phyloP scores from a whole-genome alignment of 179 eudicot species.

The Silene vulgaris region DNA sequence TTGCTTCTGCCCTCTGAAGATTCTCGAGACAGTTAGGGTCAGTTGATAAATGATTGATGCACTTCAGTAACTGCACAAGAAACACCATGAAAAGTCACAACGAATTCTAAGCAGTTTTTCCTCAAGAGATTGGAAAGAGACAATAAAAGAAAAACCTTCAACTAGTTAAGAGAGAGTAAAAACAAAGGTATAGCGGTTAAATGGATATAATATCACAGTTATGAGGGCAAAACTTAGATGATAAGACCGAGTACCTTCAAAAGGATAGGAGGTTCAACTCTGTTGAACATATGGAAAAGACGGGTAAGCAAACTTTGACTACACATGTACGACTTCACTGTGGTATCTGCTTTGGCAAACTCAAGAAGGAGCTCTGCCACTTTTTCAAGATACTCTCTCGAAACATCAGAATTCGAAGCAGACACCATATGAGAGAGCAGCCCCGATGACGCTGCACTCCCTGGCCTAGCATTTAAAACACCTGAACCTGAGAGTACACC shows the following conservation, averaged over 20 bases:
- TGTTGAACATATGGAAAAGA: conserved; percentile 92
- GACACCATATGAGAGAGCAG: conserved; percentile 78
- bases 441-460: conserved; percentile 91
- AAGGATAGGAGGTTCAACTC: conserved; percentile 86
- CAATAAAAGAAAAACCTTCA: neutral
- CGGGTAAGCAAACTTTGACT: conserved; percentile 89
- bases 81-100: conserved; percentile 21
- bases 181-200: neutral
- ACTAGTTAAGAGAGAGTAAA: neutral
- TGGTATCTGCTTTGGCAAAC: conserved; percentile 86
- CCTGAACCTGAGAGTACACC: conserved; percentile 98
- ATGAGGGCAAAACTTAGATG: neutral
- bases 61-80: conserved; percentile 65
- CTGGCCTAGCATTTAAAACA: conserved; percentile 85
- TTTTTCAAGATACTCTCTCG: conserved; percentile 86
- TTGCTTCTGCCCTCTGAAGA: conserved; percentile 98
- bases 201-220: neutral
- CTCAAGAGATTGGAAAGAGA: neutral
- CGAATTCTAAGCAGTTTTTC: neutral
- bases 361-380: conserved; percentile 94
- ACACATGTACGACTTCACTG: conserved; percentile 90
- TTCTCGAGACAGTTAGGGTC: conserved; percentile 97
- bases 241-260: conserved; percentile 52
- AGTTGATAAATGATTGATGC: conserved; percentile 83
- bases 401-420: conserved; percentile 77